Base-by-base conservation (phyloP, 441 rosid species). In the Gossypium aridum region DNA sequence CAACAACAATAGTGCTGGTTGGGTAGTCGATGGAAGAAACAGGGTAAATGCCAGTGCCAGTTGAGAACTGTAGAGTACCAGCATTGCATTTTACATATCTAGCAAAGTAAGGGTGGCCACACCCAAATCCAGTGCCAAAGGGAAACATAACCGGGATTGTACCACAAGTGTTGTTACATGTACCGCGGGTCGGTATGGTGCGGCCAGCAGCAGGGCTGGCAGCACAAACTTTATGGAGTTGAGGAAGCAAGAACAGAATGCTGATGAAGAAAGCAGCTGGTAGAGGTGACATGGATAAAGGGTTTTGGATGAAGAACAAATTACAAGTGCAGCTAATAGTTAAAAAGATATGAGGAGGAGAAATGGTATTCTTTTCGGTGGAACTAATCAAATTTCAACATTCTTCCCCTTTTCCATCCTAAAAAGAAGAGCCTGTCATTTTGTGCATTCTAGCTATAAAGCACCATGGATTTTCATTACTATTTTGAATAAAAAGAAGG, bases 61-160 rank as follows among this genome's bases (percentile, higher is more conserved):
- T 88, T 9, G 87, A 84, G 81, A 90, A 83, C 62, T 90, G 85
- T 39, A 90, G 88, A 0, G 72, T 74, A 43, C 81, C 88, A 0
- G 84, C 76, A 78, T 62, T 83, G 73, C 92, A 90, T 77, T 77
- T 87, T 56, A 87, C 71, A 74, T 83, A 85, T 77, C 89, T 84
- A 49, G 85, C 76, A 62, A 90, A 88, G 64, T 80, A 87, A 26
- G 92, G 90, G 43, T 85, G 90, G 12, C 94, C 91, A 55, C 94
- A 90, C 3, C 94, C 92, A 71, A 78, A 84, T 17, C 82, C 88
- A 16, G 86, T 75, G 26, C 90, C 92, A 37, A 90, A 88, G 14
- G 90, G 93, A 79, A 74, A 86, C 57, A 81, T 84, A 51, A 86
- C 82, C 1, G 88, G 77, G 73, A 87, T 53, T 28, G 83, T 26